Base-by-base conservation (phyloP, 805 yeast genomes). In the Isabelozyma gotoi region DNA sequence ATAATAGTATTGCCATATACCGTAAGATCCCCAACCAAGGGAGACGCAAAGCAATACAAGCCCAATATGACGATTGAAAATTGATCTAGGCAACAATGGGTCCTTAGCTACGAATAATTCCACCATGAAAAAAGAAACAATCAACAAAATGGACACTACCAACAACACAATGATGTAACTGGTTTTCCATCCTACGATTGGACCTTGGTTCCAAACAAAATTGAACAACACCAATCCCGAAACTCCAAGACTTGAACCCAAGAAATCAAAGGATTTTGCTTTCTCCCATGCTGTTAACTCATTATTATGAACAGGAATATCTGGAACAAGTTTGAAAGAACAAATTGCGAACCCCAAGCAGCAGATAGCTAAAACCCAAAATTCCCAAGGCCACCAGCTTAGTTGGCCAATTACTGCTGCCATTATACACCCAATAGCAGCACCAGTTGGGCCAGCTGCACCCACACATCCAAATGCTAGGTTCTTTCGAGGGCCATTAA, bases 21-120 rank as follows among this genome's bases (percentile, higher is more conserved):
- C 90, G 64, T 85, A 86, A 15, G 86, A 76, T 1, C 88, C 84
- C 94, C 94, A 86, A 0, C 92, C 92, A 5, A 80, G 63, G 2
- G 78, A 70, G 29, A 84, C 65, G 34, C 79, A 70, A 1, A 63
- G 51, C 35, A 86, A 62, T 1, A 82, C 77, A 45, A 81, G 56
- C 0, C 74, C 68, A 18, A 75, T 70, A 36, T 76, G 71, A 5
- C 60, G 43, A 40, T 68, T 71, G 57, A 82, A 68, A 1, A 76
- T 71, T 1, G 71, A 66, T 7, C 56, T 51, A 2, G 89, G 90
- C 5, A 84, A 52, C 12, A 84, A 57, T 8, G 89, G 89, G 50
- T 71, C 49, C 33, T 56, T 20, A 29, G 74, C 71, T 51, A 69
- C 61, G 12, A 61, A 60, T n/a, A 62, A 47, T 55, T 86, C 91